Base-by-base conservation (phyloP, 1,284 basidiomycete species). In the Sporisorium iseilematis-ciliati region DNA sequence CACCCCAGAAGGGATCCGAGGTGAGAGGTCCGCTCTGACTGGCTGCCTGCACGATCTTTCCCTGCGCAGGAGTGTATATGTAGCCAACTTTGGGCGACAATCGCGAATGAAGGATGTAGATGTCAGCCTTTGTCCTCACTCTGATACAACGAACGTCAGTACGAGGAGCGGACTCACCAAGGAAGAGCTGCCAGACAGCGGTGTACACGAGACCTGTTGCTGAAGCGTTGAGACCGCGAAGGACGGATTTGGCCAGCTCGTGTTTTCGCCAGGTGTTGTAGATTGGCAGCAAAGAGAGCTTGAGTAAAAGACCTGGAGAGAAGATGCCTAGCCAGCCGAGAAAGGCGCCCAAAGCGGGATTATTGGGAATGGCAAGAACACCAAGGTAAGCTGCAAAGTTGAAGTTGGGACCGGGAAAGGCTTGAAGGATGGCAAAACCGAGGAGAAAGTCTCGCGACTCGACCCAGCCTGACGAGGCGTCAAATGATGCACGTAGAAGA, bases 331-430 rank as follows among this genome's bases (percentile, higher is more conserved):
- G 40, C 68, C 2, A 89, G 5, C 87, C 89, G 6, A 89, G 80
- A 4, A 89, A 41, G 0, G 87, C 89, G 3, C 88, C 89, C 1
- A 88, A 74, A 5, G 86, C 81, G 0, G 86, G 82, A 20, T 85
- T 78, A 5, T 59, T 66, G 1, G 82, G 80, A 3, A 86, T 42
- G 0, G 86, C 84, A 40, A 90, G 86, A 7, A 88, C 87, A 21
- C 89, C 89, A 33, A 90, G 87, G 74, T 88, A 90, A 21, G 88
- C 87, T 4, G 89, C 88, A 78, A 87, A 90, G 79, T 89, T 89
- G 83, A 90, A 90, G 79, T 89, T 89, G 14, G 89, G 89, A 2
- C 90, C 89, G 85, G 84, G 84, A 42, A 83, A 78, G 2, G 84
- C 84, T 74, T 78, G 85, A n/a, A 87, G 77, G 65, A 90, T 87